phyloP scores from a whole-genome alignment of 106 monocot genomes.

The Phalaenopsis equestris region DNA sequence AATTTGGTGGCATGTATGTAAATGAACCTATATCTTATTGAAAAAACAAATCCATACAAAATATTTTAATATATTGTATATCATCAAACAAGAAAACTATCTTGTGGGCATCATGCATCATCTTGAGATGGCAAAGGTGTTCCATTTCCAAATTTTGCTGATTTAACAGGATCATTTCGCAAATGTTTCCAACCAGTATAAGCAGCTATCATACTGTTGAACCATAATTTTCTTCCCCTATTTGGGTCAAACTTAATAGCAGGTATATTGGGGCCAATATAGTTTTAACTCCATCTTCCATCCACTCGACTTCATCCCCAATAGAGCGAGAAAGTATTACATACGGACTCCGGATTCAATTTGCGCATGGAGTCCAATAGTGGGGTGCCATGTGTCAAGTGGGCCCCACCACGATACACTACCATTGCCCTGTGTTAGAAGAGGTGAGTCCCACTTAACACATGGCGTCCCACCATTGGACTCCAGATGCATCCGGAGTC shows the following conservation, averaged over 20 bases:
- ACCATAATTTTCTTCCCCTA: slow-evolving; percentile 72
- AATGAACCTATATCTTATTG: slow-evolving; percentile 14
- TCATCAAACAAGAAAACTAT: no score
- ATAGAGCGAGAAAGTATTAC: not conserved
- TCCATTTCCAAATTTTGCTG: slow-evolving; percentile 74
- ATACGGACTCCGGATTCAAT: no score
- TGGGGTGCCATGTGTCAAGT: no score
- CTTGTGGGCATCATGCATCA: no score
- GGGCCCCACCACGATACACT: no score
- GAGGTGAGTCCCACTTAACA: no score
- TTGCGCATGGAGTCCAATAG: no score
- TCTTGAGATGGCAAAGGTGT: slow-evolving; percentile 32
- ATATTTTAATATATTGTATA: slow-evolving; percentile 15
- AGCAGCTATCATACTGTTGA: slow-evolving; percentile 82
- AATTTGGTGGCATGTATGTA: no score
- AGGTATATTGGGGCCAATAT: slow-evolving; percentile 69
- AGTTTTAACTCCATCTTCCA: slow-evolving; percentile 63
- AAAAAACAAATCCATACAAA: slow-evolving; percentile 66
- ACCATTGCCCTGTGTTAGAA: no score
- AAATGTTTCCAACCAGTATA: slow-evolving; percentile 76
- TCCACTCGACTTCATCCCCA: slow-evolving; percentile 89
- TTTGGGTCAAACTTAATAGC: slow-evolving; percentile 51
- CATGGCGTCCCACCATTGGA: no score
- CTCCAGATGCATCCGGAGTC: no score
- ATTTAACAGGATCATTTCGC: slow-evolving; percentile 55